Percentiles rank a stretch among this genome's conserved stretches.
Evolutionary conservation across 1,284 basidiomycete species (phyloP).

Genomic region (Malassezia sympodialis): DNA sequence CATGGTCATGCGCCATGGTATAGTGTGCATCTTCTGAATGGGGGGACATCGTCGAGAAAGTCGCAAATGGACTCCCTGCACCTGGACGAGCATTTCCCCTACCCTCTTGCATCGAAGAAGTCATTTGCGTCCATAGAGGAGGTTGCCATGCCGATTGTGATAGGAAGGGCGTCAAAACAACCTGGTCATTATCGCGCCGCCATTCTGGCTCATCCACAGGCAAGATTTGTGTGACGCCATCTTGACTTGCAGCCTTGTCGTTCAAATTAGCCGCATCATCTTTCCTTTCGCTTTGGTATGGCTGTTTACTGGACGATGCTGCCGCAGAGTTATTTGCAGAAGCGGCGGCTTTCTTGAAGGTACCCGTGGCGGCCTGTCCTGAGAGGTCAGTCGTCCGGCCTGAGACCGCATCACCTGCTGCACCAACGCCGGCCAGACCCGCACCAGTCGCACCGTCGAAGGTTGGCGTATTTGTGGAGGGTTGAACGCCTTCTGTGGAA

Average conservation of each 20-base stretch:
- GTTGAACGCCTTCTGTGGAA: neutral
- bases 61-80: neutral
- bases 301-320: neutral
- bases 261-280: neutral
- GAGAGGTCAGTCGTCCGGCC: neutral
- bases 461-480: neutral
- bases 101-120: neutral
- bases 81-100: neutral
- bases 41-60: neutral
- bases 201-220: conserved; percentile 7
- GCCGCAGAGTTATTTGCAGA: neutral
- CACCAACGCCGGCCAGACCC: neutral
- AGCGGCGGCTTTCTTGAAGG: neutral
- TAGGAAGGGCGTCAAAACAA: conserved; percentile 14
- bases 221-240: neutral
- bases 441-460: neutral
- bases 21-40: neutral
- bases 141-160: conserved; percentile 6
- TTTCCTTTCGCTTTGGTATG: neutral
- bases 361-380: neutral
- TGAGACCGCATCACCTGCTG: neutral
- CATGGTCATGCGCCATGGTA: neutral
- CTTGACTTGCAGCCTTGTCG: neutral
- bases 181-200: conserved; percentile 8
- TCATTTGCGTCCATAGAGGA: conserved; percentile 2